Evolutionary conservation across 495 filamentous ascomycete genomes (phyloP).

Genomic region (Neurospora sp.): DNA sequence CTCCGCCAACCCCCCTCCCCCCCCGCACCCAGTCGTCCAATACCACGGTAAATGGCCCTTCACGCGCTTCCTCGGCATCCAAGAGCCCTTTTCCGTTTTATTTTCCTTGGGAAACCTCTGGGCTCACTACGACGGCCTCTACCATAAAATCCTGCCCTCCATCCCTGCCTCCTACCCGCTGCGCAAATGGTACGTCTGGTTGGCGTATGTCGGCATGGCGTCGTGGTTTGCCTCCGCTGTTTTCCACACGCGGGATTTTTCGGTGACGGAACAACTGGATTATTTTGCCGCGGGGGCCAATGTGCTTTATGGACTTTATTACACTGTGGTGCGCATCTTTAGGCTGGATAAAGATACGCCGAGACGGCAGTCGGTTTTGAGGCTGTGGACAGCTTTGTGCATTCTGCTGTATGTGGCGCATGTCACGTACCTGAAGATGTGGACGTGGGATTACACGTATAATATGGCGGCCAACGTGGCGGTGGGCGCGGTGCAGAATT

Average conservation of each 20-base stretch:
- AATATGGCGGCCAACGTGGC: slow-evolving; percentile 94
- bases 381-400: slow-evolving; percentile 67
- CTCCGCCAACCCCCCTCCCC: slow-evolving; percentile 19
- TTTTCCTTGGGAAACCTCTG: slow-evolving; percentile 86
- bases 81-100: slow-evolving; percentile 87
- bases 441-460: slow-evolving; percentile 90
- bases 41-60: slow-evolving; percentile 99
- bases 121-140: slow-evolving; percentile 75
- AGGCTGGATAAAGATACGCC: slow-evolving; percentile 59
- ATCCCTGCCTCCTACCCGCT: slow-evolving; percentile 68
- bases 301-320: slow-evolving; percentile 86
- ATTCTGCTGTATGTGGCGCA: slow-evolving; percentile 61
- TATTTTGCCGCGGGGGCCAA: slow-evolving; percentile 91
- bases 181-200: slow-evolving; percentile 66
- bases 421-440: slow-evolving; percentile 72
- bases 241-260: slow-evolving; percentile 85
- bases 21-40: slow-evolving; percentile 60
- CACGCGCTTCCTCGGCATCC: slow-evolving; percentile 75
- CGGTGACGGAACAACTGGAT: slow-evolving; percentile 81
- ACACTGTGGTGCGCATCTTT: slow-evolving; percentile 69
- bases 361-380: slow-evolving; percentile 48
- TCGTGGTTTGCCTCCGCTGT: slow-evolving; percentile 83
- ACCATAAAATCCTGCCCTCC: slow-evolving; percentile 47
- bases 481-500: slow-evolving; percentile 69
- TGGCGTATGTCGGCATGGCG: slow-evolving; percentile 72